Percentiles rank a stretch among this genome's conserved stretches.
Evolutionary conservation across 1,284 basidiomycete species (phyloP).

Genomic region (Puccinia horiana): DNA sequence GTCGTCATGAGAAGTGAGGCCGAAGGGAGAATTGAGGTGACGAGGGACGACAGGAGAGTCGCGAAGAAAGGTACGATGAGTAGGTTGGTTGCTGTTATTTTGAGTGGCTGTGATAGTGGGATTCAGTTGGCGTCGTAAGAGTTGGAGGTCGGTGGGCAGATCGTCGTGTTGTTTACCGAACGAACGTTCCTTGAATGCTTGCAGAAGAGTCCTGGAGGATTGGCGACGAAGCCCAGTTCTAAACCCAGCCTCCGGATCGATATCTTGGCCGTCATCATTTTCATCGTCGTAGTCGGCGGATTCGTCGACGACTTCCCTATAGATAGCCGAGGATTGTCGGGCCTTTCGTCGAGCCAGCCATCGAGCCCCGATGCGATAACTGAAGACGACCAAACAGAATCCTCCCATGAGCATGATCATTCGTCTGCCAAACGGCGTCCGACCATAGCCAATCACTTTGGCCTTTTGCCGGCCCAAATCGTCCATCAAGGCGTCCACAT

Average conservation of each 20-base stretch:
- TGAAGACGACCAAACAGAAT: not conserved
- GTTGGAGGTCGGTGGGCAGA: not conserved
- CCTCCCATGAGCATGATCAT: not conserved
- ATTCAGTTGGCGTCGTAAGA: not conserved
- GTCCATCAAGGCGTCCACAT: constrained; percentile 17
- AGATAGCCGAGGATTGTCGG: not conserved
- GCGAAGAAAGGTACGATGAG: not conserved
- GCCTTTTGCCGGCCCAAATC: constrained; percentile 14
- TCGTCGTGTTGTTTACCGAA: not conserved
- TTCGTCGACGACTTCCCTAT: not conserved
- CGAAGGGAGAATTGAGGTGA: not conserved
- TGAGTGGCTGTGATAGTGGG: not conserved
- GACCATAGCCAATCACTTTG: constrained; percentile 17
- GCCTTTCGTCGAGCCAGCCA: not conserved
- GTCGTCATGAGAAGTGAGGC: not conserved
- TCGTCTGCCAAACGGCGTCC: not conserved
- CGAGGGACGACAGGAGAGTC: not conserved
- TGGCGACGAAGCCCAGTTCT: not conserved
- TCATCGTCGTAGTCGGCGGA: constrained; percentile 8
- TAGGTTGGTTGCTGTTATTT: not conserved
- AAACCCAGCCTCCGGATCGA: not conserved
- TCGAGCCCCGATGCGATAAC: not conserved
- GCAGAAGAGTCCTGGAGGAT: not conserved
- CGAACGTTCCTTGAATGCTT: not conserved
- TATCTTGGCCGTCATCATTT: not conserved